Evolutionary conservation across 2,329 filamentous ascomycete genomes (phyloP).

Genomic region (Nigrospora osmanthi): DNA sequence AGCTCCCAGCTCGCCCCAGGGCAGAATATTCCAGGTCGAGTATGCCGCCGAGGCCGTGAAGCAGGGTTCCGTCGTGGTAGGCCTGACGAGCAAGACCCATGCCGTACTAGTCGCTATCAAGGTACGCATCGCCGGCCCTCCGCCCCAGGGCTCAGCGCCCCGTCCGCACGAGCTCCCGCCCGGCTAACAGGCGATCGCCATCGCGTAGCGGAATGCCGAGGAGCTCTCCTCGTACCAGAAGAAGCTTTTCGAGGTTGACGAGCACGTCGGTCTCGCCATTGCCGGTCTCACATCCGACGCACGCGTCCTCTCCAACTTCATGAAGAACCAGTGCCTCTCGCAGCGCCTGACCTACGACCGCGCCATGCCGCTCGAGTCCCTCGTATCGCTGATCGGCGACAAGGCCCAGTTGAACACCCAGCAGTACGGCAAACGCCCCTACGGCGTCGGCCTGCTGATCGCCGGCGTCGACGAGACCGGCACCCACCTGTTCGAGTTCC

Average conservation of each 20-base stretch:
- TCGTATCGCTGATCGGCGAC: conserved; percentile 87
- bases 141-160: conserved; percentile 5
- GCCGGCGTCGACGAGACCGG: conserved; percentile 91
- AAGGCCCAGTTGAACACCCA: conserved; percentile 98
- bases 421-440: conserved; percentile 91
- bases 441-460: conserved; percentile 88
- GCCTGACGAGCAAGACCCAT: conserved; percentile 96
- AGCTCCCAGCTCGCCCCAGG: conserved; percentile 78
- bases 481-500: conserved; percentile 96
- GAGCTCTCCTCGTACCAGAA: conserved; percentile 99
- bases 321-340: conserved; percentile 97
- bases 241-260: conserved; percentile 95
- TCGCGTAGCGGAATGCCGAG: conserved; percentile 82
- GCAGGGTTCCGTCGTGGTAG: conserved; percentile 96
- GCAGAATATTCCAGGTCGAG: conserved; percentile 98
- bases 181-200: conserved; percentile 2
- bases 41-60: conserved; percentile 98
- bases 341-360: conserved; percentile 95
- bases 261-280: conserved; percentile 91
- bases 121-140: conserved; percentile 43
- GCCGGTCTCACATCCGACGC: conserved; percentile 95
- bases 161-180: not conserved
- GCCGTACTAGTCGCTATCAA: conserved; percentile 93
- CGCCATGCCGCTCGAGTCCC: conserved; percentile 79
- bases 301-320: conserved; percentile 99